phyloP scores from a whole-genome alignment of 2,329 filamentous ascomycete genomes.

The Microdochium bolleyi region DNA sequence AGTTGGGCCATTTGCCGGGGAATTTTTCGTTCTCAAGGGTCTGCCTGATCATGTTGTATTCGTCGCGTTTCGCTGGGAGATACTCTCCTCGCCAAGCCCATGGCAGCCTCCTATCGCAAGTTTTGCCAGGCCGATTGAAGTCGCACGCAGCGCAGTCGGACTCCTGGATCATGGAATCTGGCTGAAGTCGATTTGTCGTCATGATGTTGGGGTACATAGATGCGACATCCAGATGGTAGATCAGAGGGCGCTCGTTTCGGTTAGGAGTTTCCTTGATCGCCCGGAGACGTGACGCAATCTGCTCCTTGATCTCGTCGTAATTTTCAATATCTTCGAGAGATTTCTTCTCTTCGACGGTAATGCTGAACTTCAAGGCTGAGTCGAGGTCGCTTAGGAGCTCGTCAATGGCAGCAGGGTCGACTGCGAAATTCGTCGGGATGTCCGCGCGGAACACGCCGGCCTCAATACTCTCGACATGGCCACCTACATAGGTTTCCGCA shows the following conservation, averaged over 20 bases:
- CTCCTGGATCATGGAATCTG: slow-evolving; percentile 98
- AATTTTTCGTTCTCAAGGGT: slow-evolving; percentile 89
- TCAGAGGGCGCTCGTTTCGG: slow-evolving; percentile 75
- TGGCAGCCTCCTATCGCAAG: slow-evolving; percentile 86
- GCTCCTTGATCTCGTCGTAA: slow-evolving; percentile 75
- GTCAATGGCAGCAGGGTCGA: slow-evolving; percentile 85
- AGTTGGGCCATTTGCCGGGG: slow-evolving; percentile 67
- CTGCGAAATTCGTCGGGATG: slow-evolving; percentile 86
- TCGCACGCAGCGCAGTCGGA: slow-evolving; percentile 95
- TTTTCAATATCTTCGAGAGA: slow-evolving; percentile 71
- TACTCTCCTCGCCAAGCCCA: slow-evolving; percentile 99
- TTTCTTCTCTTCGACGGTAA: slow-evolving; percentile 78
- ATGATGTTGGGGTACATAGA: slow-evolving; percentile 99
- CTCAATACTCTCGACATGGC: slow-evolving; percentile 98
- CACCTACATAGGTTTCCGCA: slow-evolving; percentile 95
- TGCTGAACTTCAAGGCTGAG: slow-evolving; percentile 79
- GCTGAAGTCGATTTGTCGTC: slow-evolving; percentile 96
- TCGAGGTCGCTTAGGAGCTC: slow-evolving; percentile 83
- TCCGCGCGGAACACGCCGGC: slow-evolving; percentile 94
- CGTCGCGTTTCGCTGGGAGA: slow-evolving; percentile 87
- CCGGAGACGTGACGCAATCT: slow-evolving; percentile 66
- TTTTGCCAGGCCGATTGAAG: slow-evolving; percentile 96
- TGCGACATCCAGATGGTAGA: slow-evolving; percentile 96
- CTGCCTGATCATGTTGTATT: slow-evolving; percentile 98
- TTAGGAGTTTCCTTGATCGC: slow-evolving; percentile 77